Base-by-base conservation (phyloP, 306 rosid species). In the Betula pendula region DNA sequence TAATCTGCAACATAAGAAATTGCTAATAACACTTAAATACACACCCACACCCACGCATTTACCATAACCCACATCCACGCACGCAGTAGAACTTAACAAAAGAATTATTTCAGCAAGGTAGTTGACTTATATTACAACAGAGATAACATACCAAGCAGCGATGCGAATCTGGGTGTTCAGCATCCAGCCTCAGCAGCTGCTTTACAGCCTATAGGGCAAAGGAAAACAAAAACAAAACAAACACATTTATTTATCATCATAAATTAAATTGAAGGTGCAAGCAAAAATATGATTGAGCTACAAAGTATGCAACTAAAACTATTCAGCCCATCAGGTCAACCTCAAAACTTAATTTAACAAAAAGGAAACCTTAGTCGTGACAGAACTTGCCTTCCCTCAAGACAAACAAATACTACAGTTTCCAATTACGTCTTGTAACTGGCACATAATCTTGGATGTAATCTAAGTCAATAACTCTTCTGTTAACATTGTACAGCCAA, bases 81-180 rank as follows among this genome's bases (percentile, higher is more conserved):
- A 9, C 31, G 27, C 50, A 45, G 35, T n/a, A 55, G 22, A 44
- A 27, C 48, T 6, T 15, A 19, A 47, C 29, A 10, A 35, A 17
- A 45, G 19, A 47, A 15, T 19, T 16, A 47, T 45, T 9, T 65
- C 14, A 74, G 38, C 50, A 73, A 72, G 22, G 16, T 6, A 44
- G 17, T 71, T 48, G 19, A 72, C 43, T 27, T 43, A 45, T 48
- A 73, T n/a, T 58, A 43, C 6, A 48, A 67, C 5, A 75, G 35
- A 25, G 44, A 75, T 17, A 71, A 19, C 90, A 76, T 88, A 96
- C 99, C 96, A 96, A 84, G 81, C 96, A 91, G 72, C 98, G 82
- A 78, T 92, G 97, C 27, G 98, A 88, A 81, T 92, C 98, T 77
- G 98, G 99, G 85, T 96, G 97, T 68, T 96, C 97, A 6, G 90